These are phyloP conservation scores for Blastobotrys arbuscula DNA, from an alignment of 1,139 yeast species.

Conservation along the genomic window DNA sequence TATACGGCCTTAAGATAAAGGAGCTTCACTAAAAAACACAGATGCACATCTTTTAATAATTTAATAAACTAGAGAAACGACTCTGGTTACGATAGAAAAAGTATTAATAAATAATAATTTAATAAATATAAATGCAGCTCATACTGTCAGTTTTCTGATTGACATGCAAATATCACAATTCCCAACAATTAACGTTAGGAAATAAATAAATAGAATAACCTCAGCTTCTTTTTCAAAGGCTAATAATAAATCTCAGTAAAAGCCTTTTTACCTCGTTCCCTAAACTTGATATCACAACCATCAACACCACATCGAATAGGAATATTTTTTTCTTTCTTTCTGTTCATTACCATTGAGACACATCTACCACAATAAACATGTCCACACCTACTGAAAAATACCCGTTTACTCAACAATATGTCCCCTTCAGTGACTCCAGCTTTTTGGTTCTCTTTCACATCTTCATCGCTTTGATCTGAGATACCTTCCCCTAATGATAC, in stretches of 20 bases:
- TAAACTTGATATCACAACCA: slow-evolving; percentile 22
- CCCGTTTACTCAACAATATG: slow-evolving; percentile 56
- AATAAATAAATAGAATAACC: no score
- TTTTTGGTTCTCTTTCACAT: slow-evolving; percentile 32
- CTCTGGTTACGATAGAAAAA: no score
- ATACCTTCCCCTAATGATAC: slow-evolving; percentile 66
- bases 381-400: slow-evolving; percentile 70
- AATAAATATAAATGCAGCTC: neutral
- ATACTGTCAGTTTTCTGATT: no score
- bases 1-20: no score
- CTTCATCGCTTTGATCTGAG: slow-evolving; percentile 41
- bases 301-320: slow-evolving; percentile 20
- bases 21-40: no score
- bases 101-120: no score
- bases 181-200: neutral
- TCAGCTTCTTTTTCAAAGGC: neutral
- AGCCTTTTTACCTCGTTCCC: slow-evolving; percentile 10
- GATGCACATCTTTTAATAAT: no score
- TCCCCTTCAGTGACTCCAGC: slow-evolving; percentile 48
- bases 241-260: slow-evolving; percentile 26
- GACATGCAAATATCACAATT: no score
- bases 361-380: slow-evolving; percentile 87
- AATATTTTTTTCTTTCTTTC: slow-evolving; percentile 14
- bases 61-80: no score
- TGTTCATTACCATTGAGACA: slow-evolving; percentile 46